A percentile compares a stretch with the other conserved stretches of the same genome.
These are phyloP conservation scores for Galerina sulciceps DNA, from an alignment of 768 basidiomycete species.

Conservation along the genomic window DNA sequence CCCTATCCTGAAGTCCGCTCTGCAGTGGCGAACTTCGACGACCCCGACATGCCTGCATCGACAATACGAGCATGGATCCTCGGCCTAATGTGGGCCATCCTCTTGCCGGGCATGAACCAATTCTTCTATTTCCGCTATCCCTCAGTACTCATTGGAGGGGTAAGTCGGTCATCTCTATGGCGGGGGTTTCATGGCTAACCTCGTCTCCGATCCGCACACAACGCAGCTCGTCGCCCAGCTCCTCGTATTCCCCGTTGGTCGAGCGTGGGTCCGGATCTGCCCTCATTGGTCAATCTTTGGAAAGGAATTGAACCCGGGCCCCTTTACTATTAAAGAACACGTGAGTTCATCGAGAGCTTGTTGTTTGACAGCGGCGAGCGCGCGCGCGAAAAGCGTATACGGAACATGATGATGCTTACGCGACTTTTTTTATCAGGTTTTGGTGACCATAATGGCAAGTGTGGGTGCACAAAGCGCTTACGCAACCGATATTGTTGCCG, in stretches of 20 bases:
- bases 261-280: slow-evolving; percentile 64
- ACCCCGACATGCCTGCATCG: slow-evolving; percentile 62
- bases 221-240: slow-evolving; percentile 68
- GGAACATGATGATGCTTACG: slow-evolving; percentile 11
- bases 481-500: slow-evolving; percentile 74
- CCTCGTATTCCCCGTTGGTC: slow-evolving; percentile 70
- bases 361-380: slow-evolving; percentile 4
- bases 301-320: slow-evolving; percentile 71
- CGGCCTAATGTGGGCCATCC: slow-evolving; percentile 56
- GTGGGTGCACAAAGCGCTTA: slow-evolving; percentile 60
- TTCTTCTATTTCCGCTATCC: slow-evolving; percentile 80
- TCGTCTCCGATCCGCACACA: slow-evolving; percentile 18
- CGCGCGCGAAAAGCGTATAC: slow-evolving; percentile 2
- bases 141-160: slow-evolving; percentile 59
- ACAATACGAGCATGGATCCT: slow-evolving; percentile 65
- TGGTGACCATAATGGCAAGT: slow-evolving; percentile 71
- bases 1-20: slow-evolving; percentile 86
- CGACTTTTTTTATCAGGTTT: slow-evolving; percentile 38
- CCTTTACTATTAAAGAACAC: slow-evolving; percentile 75
- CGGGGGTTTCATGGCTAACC: slow-evolving; percentile 6
- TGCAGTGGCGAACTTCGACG: slow-evolving; percentile 76
- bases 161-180: slow-evolving; percentile 26
- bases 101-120: slow-evolving; percentile 77
- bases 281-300: slow-evolving; percentile 61
- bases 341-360: slow-evolving; percentile 25